Evolutionary conservation across 495 filamentous ascomycete species (phyloP), one percentile per base, ranked within the genome.

Genomic region (Aspergillus taichungensis): DNA sequence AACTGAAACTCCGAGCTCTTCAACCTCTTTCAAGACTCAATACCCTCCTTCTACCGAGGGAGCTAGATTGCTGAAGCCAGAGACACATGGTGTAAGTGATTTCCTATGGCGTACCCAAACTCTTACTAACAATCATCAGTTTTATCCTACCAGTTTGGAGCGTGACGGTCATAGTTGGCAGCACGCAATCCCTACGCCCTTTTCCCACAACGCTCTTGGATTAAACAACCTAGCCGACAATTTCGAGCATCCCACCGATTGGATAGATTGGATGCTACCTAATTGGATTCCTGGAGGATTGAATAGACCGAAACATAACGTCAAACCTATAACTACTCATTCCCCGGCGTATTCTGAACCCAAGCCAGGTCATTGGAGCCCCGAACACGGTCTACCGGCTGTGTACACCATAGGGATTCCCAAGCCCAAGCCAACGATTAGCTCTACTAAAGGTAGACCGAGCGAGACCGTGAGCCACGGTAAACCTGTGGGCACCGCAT

Each of bases 81-180:
- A 59, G 13, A 54, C 62, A 6, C 36, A 58, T 13, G 66, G 62
- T 12, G 67, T 71, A 61, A 50, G 67, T 59, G 6, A 40, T 9
- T 8, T 1, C 2, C 3, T 2, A 13, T 11, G 13, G 8, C 8
- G 24, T 3, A 13, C 6, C 13, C 1, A 30, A 5, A 12, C 27
- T 32, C 30, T 34, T 7, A 32, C 40, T 45, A 18, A 45, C 53
- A 11, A 39, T 30, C 46, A 12, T 30, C 38, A 72, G 65, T 58
- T 56, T 29, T 69, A 67, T 43, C 67, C 63, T 7, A 63, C 63
- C 8, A 49, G 48, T 8, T 57, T 77, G 12, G 63, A 75, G 30
- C 55, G 57, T 9, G 59, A 67, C n/a, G 74, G 72, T 12, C 65
- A 61, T 55, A 52, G 62, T 31, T 57, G 61, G 13, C 34, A 64